These are phyloP conservation scores for Podospora anserina DNA, from an alignment of 495 filamentous ascomycete genomes.

Conservation along the genomic window DNA sequence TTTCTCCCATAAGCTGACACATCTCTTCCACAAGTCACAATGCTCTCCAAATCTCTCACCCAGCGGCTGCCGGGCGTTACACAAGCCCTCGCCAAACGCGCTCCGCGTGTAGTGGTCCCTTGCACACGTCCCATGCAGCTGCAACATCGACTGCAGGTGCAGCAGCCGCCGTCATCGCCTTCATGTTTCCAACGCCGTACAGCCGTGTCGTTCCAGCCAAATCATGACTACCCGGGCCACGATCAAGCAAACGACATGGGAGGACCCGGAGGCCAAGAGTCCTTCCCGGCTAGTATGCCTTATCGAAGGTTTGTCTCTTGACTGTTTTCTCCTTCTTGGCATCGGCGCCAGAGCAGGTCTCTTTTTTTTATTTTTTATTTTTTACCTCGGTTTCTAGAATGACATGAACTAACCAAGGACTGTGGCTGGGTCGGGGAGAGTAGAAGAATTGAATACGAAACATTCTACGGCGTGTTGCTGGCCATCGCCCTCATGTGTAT, in stretches of 20 bases:
- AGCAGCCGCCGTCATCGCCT: neutral
- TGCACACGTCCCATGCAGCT: slow-evolving; percentile 2
- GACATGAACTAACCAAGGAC: neutral
- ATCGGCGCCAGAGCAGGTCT: too few species aligned
- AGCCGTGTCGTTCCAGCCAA: neutral
- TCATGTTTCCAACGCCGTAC: neutral
- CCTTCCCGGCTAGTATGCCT: slow-evolving; percentile 6
- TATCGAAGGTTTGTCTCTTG: slow-evolving; percentile 9
- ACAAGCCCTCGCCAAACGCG: neutral
- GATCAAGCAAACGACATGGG: slow-evolving; percentile 18
- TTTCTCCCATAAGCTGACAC: neutral
- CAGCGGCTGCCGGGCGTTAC: neutral
- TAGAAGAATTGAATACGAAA: slow-evolving; percentile 9
- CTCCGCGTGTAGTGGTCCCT: neutral
- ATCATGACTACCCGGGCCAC: neutral
- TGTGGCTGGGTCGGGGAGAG: neutral
- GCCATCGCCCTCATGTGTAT: slow-evolving; percentile 14
- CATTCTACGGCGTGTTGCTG: slow-evolving; percentile 15
- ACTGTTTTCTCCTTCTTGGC: too few species aligned
- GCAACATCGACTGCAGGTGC: neutral
- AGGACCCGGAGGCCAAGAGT: slow-evolving; percentile 22
- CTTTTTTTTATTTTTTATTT: too few species aligned
- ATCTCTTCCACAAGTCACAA: neutral
- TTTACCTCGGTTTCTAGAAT: neutral
- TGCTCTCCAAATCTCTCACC: neutral